Percentiles rank a stretch among this genome's conserved stretches.
Evolutionary conservation across 257 asterid genomes (phyloP).

Genomic region (Paulownia fortunei): DNA sequence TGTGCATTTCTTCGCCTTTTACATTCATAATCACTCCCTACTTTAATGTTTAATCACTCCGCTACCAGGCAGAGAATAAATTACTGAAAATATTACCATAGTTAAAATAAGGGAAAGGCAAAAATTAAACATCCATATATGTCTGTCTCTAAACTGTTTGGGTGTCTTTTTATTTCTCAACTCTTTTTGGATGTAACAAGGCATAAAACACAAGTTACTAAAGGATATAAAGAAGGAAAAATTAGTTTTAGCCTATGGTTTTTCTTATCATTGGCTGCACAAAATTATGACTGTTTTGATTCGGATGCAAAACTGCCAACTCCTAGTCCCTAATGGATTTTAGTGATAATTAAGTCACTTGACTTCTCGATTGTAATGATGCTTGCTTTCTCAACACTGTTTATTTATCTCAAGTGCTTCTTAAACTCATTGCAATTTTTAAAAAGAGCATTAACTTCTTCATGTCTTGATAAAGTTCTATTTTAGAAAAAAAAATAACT

Average conservation of each 20-base stretch:
- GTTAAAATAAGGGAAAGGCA: too few species aligned
- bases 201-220: too few species aligned
- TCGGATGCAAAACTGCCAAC: background rate
- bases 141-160: too few species aligned
- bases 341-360: background rate
- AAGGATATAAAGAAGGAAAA: too few species aligned
- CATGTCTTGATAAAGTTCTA: background rate
- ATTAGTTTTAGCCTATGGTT: background rate
- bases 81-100: too few species aligned
- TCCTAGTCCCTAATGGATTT: background rate
- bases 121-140: too few species aligned
- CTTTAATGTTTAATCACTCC: too few species aligned
- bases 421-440: background rate
- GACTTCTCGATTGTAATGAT: background rate
- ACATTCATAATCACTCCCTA: too few species aligned
- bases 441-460: background rate
- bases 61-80: too few species aligned
- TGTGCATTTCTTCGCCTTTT: too few species aligned
- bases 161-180: too few species aligned
- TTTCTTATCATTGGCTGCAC: background rate
- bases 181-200: too few species aligned
- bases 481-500: background rate
- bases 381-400: background rate
- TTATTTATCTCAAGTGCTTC: slow-evolving; percentile 16
- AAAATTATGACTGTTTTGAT: background rate